Evolutionary conservation across 768 basidiomycete genomes (phyloP).

Genomic region (Pilatotrama ljubarskyi): DNA sequence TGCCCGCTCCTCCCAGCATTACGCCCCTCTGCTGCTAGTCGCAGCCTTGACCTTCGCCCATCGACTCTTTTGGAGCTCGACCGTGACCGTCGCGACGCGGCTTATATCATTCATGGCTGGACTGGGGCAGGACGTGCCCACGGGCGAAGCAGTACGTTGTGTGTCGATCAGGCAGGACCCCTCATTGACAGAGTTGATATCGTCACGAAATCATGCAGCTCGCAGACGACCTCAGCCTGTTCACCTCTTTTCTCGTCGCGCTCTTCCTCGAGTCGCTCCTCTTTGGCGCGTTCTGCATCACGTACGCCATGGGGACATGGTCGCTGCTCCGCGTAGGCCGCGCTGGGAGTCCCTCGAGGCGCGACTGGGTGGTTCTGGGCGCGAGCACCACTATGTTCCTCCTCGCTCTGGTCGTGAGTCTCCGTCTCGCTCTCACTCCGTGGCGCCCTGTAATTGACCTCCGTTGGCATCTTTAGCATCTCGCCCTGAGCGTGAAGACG

Average conservation of each 20-base stretch:
- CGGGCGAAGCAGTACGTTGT: no score
- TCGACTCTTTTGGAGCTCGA: no score
- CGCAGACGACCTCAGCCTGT: not conserved
- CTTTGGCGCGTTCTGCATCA: conserved; percentile 4
- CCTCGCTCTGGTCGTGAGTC: not conserved
- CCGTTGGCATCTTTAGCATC: not conserved
- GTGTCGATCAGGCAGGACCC: no score
- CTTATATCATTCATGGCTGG: no score
- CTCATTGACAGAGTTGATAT: no score
- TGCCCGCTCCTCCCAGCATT: no score
- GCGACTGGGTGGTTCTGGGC: not conserved
- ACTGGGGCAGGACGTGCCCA: no score
- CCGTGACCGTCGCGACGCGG: no score
- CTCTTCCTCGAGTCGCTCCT: conserved; percentile 4
- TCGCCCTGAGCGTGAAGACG: not conserved
- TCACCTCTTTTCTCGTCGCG: not conserved
- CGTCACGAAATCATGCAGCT: no score
- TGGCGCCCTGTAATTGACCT: not conserved
- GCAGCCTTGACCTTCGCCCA: no score
- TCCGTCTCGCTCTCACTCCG: not conserved
- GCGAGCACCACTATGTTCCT: not conserved
- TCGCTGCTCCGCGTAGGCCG: not conserved
- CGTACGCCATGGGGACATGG: not conserved
- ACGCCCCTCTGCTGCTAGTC: no score
- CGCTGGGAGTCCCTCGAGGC: not conserved